Evolutionary conservation across 768 basidiomycete species (phyloP).

Genomic region (Lanmaoa pseudosensibilis): DNA sequence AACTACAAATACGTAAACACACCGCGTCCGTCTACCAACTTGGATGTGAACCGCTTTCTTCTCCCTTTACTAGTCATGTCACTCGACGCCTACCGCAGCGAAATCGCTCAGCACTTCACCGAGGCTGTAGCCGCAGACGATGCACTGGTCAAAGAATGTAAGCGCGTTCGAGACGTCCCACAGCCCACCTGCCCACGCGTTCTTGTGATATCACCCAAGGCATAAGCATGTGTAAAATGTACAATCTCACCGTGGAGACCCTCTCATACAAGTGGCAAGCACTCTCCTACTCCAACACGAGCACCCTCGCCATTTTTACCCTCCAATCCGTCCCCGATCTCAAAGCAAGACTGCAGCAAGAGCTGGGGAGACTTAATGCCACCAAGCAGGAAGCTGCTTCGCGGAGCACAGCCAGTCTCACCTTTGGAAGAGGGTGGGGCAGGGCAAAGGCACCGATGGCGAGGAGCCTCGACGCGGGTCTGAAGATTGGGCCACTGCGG

Average conservation of each 20-base stretch:
- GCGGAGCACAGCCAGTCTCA: constrained; percentile 16
- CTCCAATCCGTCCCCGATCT: constrained; percentile 46
- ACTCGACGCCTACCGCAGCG: constrained; percentile 13
- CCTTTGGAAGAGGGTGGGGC: constrained; percentile 16
- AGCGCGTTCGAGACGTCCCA: constrained; percentile 11
- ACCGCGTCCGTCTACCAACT: not conserved
- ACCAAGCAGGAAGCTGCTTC: constrained; percentile 35
- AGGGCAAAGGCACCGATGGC: not conserved
- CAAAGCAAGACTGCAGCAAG: constrained; percentile 46
- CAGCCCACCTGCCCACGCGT: constrained; percentile 13
- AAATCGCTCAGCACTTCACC: constrained; percentile 29
- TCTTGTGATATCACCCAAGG: constrained; percentile 41
- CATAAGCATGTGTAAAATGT: constrained; percentile 61
- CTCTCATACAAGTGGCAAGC: constrained; percentile 75
- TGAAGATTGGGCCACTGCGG: constrained; percentile 17
- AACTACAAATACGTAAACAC: constrained; percentile 2
- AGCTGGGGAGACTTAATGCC: constrained; percentile 25
- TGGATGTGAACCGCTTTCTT: not conserved
- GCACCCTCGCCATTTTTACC: constrained; percentile 47
- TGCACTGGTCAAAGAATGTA: constrained; percentile 54
- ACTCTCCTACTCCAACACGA: constrained; percentile 31
- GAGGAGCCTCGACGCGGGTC: constrained; percentile 10
- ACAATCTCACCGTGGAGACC: constrained; percentile 50
- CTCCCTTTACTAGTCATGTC: constrained; percentile 20
- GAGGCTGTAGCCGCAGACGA: constrained; percentile 39